Conservation (phyloP, 2,329 filamentous ascomycete genomes). For the Cladophialophora immunda region DNA sequence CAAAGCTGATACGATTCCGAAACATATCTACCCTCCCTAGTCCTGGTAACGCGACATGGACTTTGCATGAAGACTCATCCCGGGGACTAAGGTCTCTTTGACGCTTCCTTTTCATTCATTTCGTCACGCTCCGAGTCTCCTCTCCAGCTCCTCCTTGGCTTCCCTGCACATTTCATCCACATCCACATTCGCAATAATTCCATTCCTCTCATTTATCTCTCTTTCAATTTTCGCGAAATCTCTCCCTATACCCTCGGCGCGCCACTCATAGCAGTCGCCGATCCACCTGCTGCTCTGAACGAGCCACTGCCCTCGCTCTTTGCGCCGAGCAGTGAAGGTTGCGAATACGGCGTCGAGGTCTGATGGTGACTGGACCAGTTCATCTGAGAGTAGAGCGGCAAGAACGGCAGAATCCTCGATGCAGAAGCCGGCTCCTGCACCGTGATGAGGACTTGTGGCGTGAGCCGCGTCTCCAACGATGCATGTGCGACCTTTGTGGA, state of each 20-base stretch:
- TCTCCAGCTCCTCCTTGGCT: constrained; percentile 40
- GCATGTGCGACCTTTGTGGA: constrained; percentile 46
- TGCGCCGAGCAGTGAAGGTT: constrained; percentile 43
- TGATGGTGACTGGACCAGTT: constrained; percentile 32
- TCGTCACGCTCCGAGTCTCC: constrained; percentile 13
- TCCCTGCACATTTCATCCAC: constrained; percentile 42
- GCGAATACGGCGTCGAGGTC: constrained; percentile 45
- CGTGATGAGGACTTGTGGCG: constrained; percentile 54
- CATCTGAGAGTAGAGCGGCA: constrained; percentile 42
- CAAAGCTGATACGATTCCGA: background rate
- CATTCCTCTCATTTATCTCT: constrained; percentile 48
- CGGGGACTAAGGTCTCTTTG: background rate
- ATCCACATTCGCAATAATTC: constrained; percentile 40
- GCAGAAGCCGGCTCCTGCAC: constrained; percentile 48
- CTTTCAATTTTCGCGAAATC: constrained; percentile 50
- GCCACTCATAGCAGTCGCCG: constrained; percentile 48
- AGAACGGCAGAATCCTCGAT: constrained; percentile 47
- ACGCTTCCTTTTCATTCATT: background rate
- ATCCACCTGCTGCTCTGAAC: constrained; percentile 48
- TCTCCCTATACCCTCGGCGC: constrained; percentile 42
- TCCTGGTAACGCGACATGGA: background rate
- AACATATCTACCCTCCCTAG: background rate
- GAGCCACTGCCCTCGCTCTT: constrained; percentile 46
- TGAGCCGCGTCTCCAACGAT: constrained; percentile 54
- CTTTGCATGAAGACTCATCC: background rate